Base-by-base conservation (phyloP, 2,329 filamentous ascomycete species). In the Coleophoma cylindrospora region DNA sequence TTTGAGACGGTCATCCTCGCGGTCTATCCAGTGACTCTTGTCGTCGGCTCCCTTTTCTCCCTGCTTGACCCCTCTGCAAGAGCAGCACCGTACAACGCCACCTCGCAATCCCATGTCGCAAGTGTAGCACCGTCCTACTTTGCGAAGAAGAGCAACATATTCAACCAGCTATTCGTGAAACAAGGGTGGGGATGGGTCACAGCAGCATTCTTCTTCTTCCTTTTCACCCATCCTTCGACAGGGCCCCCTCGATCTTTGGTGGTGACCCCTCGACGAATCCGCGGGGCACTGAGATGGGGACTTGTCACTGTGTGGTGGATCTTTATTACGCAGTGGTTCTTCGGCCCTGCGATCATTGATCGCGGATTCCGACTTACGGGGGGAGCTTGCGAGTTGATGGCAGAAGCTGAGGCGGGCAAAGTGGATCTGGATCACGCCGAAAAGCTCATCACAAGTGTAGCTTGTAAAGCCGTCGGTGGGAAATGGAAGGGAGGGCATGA, bases 101-200 rank as follows among this genome's bases (percentile, higher is more conserved):
- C 70, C 38, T 68, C 77, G 21, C 87, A 91, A 64, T 79, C 86
- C 12, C 86, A 89, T 68, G 68, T 74, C 3, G 76, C 74, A 43
- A 70, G 73, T 68, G 67, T 75, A 4, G 80, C 86, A 46, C 88
- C 88, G 2, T 86, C 79, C 65, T 99, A 97, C 74, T 99, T 99
- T 67, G 92, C 94, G 43, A 86, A 86, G 61, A 99, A 99, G 71
- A 79, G 83, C 67, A 99, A 99, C 71, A 61, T 96, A 47, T 87
- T 97, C 79, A 99, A 99, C 66, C 69, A 87, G 43, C 80, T 91
- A 61, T 99, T 97, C 64, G 94, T 99, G 63, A 99, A 99, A 75
- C 77, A 88, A 48, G 92, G 92, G 54, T 99, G 94, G 94, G 80
- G 85, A 45, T 99, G 94, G 94, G 84, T 89, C 32, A 91, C 88